A percentile compares a stretch with the other conserved stretches of the same genome.
phyloP scores from a whole-genome alignment of 2,329 filamentous ascomycete genomes.

The Ophiostoma sp. region DNA sequence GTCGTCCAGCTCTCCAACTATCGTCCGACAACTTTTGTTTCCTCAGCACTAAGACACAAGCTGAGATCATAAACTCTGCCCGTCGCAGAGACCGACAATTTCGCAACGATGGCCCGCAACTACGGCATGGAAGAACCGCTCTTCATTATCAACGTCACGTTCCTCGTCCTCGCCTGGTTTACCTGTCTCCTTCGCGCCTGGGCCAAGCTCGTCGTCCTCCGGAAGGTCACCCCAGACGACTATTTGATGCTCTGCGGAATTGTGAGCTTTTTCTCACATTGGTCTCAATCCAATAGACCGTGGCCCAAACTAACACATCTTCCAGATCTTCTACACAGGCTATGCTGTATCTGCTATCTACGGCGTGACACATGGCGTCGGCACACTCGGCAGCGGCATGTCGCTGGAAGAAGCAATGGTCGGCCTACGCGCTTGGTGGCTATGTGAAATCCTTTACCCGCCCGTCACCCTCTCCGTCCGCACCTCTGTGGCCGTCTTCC shows the following conservation, averaged over 20 bases:
- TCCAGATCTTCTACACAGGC: constrained; percentile 40
- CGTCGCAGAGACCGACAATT: background rate
- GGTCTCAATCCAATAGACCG: background rate
- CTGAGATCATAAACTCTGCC: background rate
- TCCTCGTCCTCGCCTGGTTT: constrained; percentile 33
- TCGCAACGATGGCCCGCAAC: constrained; percentile 15
- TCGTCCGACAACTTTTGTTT: background rate
- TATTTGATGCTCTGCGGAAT: constrained; percentile 48
- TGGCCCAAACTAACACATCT: background rate
- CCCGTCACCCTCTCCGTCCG: constrained; percentile 43
- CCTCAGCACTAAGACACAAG: constrained; percentile 11
- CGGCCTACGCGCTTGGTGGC: constrained; percentile 42
- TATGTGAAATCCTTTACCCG: constrained; percentile 45
- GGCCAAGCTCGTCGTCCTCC: constrained; percentile 46
- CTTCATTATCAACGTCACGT: constrained; percentile 25
- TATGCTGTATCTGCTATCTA: constrained; percentile 38
- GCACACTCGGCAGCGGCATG: constrained; percentile 32
- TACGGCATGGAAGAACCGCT: constrained; percentile 27
- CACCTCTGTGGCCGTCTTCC: constrained; percentile 44
- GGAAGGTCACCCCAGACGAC: constrained; percentile 48
- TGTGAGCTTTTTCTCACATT: constrained; percentile 37
- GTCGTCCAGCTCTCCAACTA: background rate
- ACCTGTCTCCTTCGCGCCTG: constrained; percentile 46
- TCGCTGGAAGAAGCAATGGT: constrained; percentile 32
- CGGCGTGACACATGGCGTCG: constrained; percentile 38